These are phyloP conservation scores for Arabis alpina DNA, from an alignment of 345 rosid genomes.

Conservation along the genomic window DNA sequence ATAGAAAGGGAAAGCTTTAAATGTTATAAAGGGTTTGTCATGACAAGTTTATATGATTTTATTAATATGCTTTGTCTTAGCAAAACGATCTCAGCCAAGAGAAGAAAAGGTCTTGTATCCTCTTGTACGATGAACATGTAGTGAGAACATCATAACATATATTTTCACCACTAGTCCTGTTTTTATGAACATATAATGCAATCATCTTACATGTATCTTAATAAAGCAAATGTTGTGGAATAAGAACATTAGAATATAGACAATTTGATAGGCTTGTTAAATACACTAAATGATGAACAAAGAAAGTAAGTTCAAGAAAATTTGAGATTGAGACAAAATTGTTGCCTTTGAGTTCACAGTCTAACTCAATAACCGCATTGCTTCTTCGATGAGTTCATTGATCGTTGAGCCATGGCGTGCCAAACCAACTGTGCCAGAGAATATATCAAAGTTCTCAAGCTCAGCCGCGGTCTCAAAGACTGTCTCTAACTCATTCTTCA, in stretches of 20 bases:
- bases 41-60: constrained; percentile 21
- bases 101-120: constrained; percentile 11
- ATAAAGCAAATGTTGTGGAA: no score
- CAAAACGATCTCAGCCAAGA: background rate
- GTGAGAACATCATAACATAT: background rate
- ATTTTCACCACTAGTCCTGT: background rate
- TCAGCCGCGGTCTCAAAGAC: constrained; percentile 75
- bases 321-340: background rate
- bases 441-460: constrained; percentile 75
- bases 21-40: constrained; percentile 33
- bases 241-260: no score
- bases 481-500: constrained; percentile 59
- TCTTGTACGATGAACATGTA: constrained; percentile 18
- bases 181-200: constrained; percentile 8
- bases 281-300: background rate
- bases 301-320: background rate
- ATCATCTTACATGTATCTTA: background rate
- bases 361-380: constrained; percentile 45
- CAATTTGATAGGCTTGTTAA: constrained; percentile 3
- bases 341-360: background rate
- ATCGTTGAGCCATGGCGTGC: constrained; percentile 70
- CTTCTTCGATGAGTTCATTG: constrained; percentile 67
- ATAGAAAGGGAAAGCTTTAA: constrained; percentile 28
- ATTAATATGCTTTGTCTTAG: constrained; percentile 3
- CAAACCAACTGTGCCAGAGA: constrained; percentile 76